Percentiles rank a stretch among this genome's conserved stretches.
These are phyloP conservation scores for Phytomonas sp. DNA, from an alignment of 208 protist genomes.

Conservation along the genomic window DNA sequence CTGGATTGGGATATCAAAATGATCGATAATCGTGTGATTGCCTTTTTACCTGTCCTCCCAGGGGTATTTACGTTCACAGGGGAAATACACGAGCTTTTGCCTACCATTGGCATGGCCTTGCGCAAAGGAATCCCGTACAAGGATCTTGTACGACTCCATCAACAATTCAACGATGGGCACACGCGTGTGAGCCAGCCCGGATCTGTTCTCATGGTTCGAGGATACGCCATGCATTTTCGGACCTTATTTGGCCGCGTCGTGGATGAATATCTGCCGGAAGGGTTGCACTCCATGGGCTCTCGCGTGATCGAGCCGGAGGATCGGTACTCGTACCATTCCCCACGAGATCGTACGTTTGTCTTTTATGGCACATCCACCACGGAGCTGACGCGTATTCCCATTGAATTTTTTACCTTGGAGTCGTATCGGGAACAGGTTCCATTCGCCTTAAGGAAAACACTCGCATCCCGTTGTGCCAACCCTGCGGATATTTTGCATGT, in stretches of 20 bases:
- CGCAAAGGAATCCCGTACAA: constrained; percentile 63
- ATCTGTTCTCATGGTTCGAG: constrained; percentile 75
- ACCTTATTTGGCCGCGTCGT: constrained; percentile 87
- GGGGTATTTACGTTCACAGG: constrained; percentile 75
- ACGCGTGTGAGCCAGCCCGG: constrained; percentile 45
- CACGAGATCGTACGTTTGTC: constrained; percentile 77
- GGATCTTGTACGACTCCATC: constrained; percentile 83
- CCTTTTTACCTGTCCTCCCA: constrained; percentile 70
- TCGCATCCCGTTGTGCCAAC: constrained; percentile 55
- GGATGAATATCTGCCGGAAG: constrained; percentile 77
- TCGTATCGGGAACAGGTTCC: constrained; percentile 87
- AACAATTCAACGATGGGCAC: constrained; percentile 58
- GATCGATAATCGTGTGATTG: constrained; percentile 74
- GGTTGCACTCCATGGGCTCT: constrained; percentile 78
- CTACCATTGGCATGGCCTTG: constrained; percentile 79
- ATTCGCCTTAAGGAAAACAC: constrained; percentile 78
- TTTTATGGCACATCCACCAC: constrained; percentile 73
- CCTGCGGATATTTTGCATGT: constrained; percentile 55
- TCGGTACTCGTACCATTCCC: constrained; percentile 16
- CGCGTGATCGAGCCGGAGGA: constrained; percentile 84
- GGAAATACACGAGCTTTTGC: constrained; percentile 80
- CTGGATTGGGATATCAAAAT: constrained; percentile 70
- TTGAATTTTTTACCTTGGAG: constrained; percentile 91
- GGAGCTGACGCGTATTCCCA: constrained; percentile 82
- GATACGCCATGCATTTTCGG: constrained; percentile 79